A percentile compares a stretch with the other conserved stretches of the same genome.
phyloP scores from a whole-genome alignment of 192 early-diverging fungal species.

The Dimargaris cristalligena region DNA sequence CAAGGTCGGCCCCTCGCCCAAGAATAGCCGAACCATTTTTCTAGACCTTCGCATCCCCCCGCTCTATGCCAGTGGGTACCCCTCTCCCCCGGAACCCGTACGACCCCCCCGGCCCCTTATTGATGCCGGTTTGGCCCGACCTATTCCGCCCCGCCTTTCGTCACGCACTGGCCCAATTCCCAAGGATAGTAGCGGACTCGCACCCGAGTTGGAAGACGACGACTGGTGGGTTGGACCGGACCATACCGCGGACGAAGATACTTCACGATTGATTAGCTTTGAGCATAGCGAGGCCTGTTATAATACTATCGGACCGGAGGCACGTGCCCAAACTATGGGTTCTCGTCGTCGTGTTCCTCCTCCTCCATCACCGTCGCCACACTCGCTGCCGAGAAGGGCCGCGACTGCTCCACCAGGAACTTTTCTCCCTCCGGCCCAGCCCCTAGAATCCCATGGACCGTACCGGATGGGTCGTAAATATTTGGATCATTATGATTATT shows the following conservation, averaged over 20 bases:
- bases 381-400: neutral
- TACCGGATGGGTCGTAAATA: neutral
- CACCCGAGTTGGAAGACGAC: no score
- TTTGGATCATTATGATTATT: neutral
- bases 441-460: conserved; percentile 10
- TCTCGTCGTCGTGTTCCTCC: neutral
- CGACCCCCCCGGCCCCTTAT: neutral
- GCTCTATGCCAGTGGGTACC: neutral
- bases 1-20: neutral
- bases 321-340: neutral
- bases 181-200: no score
- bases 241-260: no score
- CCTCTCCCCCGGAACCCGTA: neutral
- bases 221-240: no score
- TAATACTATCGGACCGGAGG: neutral
- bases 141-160: neutral
- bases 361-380: neutral
- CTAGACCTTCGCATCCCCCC: conserved; percentile 6
- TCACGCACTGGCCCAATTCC: neutral
- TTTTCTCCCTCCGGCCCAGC: neutral
- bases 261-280: no score
- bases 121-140: neutral
- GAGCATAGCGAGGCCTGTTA: no score
- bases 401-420: neutral
- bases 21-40: conserved; percentile 4